These are phyloP conservation scores for Endogone sp. DNA, from an alignment of 192 early-diverging fungal genomes.

Conservation along the genomic window DNA sequence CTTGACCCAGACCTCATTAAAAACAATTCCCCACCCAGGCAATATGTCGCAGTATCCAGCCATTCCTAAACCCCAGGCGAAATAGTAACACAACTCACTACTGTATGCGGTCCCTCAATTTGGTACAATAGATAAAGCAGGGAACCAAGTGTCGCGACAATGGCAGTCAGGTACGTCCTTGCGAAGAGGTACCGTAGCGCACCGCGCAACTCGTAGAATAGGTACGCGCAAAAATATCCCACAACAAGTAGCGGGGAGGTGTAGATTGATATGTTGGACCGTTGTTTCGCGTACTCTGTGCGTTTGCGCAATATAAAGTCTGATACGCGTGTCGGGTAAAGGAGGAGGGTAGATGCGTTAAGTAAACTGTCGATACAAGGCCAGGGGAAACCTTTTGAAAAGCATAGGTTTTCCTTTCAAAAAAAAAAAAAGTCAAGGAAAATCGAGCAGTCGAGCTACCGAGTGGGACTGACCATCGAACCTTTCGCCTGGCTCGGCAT, in stretches of 20 bases:
- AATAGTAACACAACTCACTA: no score
- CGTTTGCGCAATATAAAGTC: slow-evolving; percentile 39
- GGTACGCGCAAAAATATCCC: slow-evolving; percentile 41
- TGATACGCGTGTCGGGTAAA: neutral
- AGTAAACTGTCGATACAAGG: no score
- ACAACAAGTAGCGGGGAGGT: slow-evolving; percentile 44
- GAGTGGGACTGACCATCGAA: slow-evolving; percentile 1
- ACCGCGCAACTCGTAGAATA: slow-evolving; percentile 34
- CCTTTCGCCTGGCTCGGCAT: slow-evolving; percentile 2
- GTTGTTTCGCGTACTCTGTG: slow-evolving; percentile 31
- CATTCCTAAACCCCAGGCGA: no score
- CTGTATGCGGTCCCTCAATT: slow-evolving; percentile 40
- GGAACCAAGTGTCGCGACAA: slow-evolving; percentile 24
- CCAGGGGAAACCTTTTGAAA: neutral
- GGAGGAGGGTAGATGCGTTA: no score
- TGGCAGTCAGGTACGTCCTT: slow-evolving; percentile 29
- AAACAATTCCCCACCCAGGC: no score
- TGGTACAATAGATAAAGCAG: slow-evolving; percentile 39
- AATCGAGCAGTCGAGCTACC: neutral
- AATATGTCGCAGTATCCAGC: no score
- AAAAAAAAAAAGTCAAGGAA: neutral
- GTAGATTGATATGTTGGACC: slow-evolving; percentile 39
- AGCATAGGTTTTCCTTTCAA: neutral
- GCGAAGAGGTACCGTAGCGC: slow-evolving; percentile 30
- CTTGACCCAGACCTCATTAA: no score